phyloP scores from a whole-genome alignment of 163 green algal species.

The Trebouxia gelatinosa region DNA sequence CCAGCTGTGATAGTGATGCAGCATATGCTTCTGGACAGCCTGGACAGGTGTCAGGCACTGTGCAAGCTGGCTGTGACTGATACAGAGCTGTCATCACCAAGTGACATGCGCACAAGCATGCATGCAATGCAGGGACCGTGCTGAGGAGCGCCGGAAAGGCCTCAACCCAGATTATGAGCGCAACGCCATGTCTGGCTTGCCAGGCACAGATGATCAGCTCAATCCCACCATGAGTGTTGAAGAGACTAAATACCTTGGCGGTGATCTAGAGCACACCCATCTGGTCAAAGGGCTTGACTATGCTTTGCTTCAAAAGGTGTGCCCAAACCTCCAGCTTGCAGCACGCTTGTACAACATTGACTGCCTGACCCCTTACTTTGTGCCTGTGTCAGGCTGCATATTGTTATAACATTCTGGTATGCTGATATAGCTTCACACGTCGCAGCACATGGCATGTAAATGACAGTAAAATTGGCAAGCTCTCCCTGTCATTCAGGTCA shows the following conservation, averaged over 20 bases:
- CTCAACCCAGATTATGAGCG: constrained; percentile 73
- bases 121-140: constrained; percentile 76
- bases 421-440: neutral
- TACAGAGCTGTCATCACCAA: no score
- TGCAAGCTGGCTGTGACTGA: no score
- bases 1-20: no score
- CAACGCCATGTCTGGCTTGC: constrained; percentile 21
- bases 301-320: constrained; percentile 88
- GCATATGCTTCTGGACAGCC: no score
- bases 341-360: no score
- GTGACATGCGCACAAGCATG: no score
- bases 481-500: neutral
- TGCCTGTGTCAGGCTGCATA: no score
- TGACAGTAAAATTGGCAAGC: neutral
- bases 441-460: neutral
- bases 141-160: constrained; percentile 85
- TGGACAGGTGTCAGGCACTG: no score
- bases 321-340: neutral
- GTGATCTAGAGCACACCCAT: constrained; percentile 91
- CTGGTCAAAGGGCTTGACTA: constrained; percentile 96
- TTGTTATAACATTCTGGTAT: neutral
- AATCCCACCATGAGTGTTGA: constrained; percentile 71
- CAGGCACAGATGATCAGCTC: constrained; percentile 7
- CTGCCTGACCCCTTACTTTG: no score
- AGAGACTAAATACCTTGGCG: constrained; percentile 92